Conservation (phyloP, 129 eudicot species). For the Flaveria ramosissima region DNA sequence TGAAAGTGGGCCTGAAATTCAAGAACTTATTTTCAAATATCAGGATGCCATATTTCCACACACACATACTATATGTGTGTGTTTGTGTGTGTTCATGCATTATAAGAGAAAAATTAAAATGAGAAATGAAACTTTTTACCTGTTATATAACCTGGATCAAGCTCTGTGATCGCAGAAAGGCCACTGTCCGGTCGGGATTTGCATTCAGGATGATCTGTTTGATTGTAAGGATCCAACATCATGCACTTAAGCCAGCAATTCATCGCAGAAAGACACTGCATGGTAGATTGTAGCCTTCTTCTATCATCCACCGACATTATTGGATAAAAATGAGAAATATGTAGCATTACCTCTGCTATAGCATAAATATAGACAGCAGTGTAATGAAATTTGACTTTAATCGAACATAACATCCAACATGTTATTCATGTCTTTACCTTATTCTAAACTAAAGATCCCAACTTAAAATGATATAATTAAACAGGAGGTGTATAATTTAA, state of each 20-base stretch:
- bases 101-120: background rate
- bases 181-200: constrained; percentile 94
- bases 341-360: constrained; percentile 33
- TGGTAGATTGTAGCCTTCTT: constrained; percentile 41
- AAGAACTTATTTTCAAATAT: constrained; percentile 7
- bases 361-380: constrained; percentile 6
- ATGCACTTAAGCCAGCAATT: constrained; percentile 98
- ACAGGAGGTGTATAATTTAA: no score
- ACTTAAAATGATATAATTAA: background rate
- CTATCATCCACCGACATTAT: constrained; percentile 46
- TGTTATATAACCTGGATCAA: constrained; percentile 93
- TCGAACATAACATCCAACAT: constrained; percentile 8
- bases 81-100: background rate
- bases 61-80: background rate
- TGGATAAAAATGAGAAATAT: constrained; percentile 33
- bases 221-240: constrained; percentile 85
- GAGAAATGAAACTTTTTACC: constrained; percentile 41
- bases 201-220: constrained; percentile 96
- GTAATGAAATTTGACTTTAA: background rate
- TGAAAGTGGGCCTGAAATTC: constrained; percentile 82
- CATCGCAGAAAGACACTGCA: constrained; percentile 95
- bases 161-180: constrained; percentile 96
- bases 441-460: background rate
- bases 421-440: constrained; percentile 10
- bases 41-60: constrained; percentile 3